Evolutionary conservation across 768 basidiomycete species (phyloP).

Genomic region (Peribolospora baueri): DNA sequence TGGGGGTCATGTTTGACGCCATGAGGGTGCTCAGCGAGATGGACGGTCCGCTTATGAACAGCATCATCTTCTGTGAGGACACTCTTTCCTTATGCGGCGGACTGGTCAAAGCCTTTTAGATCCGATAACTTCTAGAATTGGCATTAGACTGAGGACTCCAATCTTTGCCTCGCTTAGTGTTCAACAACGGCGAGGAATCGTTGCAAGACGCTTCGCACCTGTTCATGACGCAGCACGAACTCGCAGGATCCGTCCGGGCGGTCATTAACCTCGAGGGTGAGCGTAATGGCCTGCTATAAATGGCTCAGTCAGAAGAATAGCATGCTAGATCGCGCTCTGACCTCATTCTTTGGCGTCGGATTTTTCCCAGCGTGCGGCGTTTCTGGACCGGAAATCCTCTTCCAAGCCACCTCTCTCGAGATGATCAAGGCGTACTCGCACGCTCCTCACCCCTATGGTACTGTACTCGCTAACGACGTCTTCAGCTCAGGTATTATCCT

Average conservation of each 20-base stretch:
- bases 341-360: background rate
- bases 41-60: slow-evolving; percentile 44
- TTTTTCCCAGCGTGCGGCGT: slow-evolving; percentile 46
- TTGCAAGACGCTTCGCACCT: slow-evolving; percentile 85
- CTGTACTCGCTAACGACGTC: slow-evolving; percentile 69
- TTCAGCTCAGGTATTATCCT: slow-evolving; percentile 75
- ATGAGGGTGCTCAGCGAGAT: slow-evolving; percentile 46
- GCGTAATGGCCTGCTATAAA: background rate
- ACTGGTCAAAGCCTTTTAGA: background rate
- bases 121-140: background rate
- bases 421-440: slow-evolving; percentile 79
- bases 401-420: slow-evolving; percentile 73
- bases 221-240: slow-evolving; percentile 66
- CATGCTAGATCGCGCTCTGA: background rate
- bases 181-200: slow-evolving; percentile 85
- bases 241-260: slow-evolving; percentile 47
- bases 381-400: slow-evolving; percentile 64
- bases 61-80: slow-evolving; percentile 55
- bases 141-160: background rate
- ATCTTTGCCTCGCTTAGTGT: slow-evolving; percentile 30
- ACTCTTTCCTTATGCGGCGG: background rate
- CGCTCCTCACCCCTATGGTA: slow-evolving; percentile 68
- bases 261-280: slow-evolving; percentile 73
- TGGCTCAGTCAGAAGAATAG: no score
- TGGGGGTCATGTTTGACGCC: slow-evolving; percentile 77